A percentile compares a stretch with the other conserved stretches of the same genome.
Evolutionary conservation across 2,329 filamentous ascomycete genomes (phyloP).

Genomic region (Eutypa lata): DNA sequence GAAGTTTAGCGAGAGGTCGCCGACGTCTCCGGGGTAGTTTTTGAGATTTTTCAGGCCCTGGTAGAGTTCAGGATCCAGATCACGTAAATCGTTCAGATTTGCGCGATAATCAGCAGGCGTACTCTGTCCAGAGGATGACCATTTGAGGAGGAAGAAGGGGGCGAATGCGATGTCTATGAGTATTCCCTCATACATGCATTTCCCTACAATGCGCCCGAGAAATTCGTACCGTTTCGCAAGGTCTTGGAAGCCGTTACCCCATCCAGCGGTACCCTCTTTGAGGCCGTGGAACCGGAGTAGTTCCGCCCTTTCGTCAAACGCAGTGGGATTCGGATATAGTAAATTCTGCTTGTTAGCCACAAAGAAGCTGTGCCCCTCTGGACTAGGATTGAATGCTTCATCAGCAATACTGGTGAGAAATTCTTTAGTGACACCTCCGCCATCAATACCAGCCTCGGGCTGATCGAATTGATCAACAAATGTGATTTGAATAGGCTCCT

Average conservation of each 20-base stretch:
- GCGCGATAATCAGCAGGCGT: constrained; percentile 68
- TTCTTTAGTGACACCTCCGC: constrained; percentile 95
- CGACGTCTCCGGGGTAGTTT: constrained; percentile 77
- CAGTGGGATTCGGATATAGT: constrained; percentile 82
- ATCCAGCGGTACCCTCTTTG: constrained; percentile 51
- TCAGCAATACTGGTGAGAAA: constrained; percentile 86
- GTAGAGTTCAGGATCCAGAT: constrained; percentile 88
- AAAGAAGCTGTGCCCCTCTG: constrained; percentile 64
- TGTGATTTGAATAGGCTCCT: constrained; percentile 94
- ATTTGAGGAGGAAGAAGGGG: constrained; percentile 93
- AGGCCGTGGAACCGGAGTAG: constrained; percentile 50
- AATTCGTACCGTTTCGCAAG: constrained; percentile 82
- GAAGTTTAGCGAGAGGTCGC: constrained; percentile 81
- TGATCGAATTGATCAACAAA: constrained; percentile 90
- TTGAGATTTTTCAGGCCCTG: constrained; percentile 81
- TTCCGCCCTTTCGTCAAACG: constrained; percentile 66
- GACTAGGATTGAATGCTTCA: constrained; percentile 65
- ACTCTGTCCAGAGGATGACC: constrained; percentile 70
- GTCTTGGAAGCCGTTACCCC: constrained; percentile 54
- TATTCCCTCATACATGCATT: constrained; percentile 96
- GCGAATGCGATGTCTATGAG: constrained; percentile 91
- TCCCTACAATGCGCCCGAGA: constrained; percentile 86
- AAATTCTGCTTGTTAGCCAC: constrained; percentile 80
- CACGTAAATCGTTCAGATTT: constrained; percentile 90
- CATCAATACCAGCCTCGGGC: constrained; percentile 90